These are phyloP conservation scores for Ceratocystis colombiana DNA, from an alignment of 2,329 filamentous ascomycete species.

Conservation along the genomic window DNA sequence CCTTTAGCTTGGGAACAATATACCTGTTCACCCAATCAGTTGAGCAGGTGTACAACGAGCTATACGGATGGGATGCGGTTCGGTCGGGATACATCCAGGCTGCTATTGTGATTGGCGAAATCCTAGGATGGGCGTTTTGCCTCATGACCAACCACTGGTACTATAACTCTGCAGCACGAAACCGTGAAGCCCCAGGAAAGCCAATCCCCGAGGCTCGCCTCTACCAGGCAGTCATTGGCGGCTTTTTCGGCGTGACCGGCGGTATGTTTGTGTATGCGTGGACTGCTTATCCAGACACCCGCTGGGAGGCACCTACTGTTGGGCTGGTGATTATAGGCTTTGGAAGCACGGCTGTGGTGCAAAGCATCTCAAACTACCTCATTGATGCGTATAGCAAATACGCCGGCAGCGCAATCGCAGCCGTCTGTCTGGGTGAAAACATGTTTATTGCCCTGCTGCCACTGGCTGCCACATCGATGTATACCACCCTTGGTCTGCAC, in stretches of 20 bases:
- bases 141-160: conserved; percentile 32
- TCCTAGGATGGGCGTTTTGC: conserved; percentile 26
- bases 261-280: conserved; percentile 45
- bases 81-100: conserved; percentile 24
- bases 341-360: conserved; percentile 40
- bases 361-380: conserved; percentile 40
- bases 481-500: conserved; percentile 22
- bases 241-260: conserved; percentile 28
- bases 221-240: conserved; percentile 24
- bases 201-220: conserved; percentile 28
- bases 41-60: conserved; percentile 26
- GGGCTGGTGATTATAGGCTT: conserved; percentile 41
- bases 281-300: conserved; percentile 36
- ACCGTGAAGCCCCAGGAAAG: conserved; percentile 32
- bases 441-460: conserved; percentile 35
- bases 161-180: conserved; percentile 34
- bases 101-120: conserved; percentile 21
- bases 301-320: conserved; percentile 40
- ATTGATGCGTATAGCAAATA: conserved; percentile 42
- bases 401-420: conserved; percentile 41
- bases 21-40: conserved; percentile 30
- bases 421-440: conserved; percentile 41
- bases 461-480: conserved; percentile 23
- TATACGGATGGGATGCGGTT: conserved; percentile 27
- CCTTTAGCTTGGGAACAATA: conserved; percentile 28